Evolutionary conservation across 1,284 basidiomycete species (phyloP).

Genomic region (Ustilago hordei): DNA sequence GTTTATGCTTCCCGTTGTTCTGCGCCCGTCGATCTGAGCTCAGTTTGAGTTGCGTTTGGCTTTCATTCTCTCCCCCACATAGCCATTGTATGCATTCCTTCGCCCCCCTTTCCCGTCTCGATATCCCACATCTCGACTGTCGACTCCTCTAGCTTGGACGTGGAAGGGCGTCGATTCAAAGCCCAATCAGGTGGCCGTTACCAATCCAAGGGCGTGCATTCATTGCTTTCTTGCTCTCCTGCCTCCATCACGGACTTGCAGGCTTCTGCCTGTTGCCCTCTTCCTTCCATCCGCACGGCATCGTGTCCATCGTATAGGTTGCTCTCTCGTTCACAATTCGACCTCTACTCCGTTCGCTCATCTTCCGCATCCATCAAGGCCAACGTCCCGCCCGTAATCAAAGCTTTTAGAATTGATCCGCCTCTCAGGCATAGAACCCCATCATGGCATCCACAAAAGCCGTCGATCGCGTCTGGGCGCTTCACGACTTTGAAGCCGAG

Average conservation of each 20-base stretch:
- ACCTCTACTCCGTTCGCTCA: background rate
- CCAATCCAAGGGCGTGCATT: background rate
- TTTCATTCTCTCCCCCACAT: background rate
- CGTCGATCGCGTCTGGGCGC: slow-evolving; percentile 72
- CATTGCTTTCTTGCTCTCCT: background rate
- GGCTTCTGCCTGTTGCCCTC: no score
- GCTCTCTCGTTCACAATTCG: background rate
- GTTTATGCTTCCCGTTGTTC: background rate
- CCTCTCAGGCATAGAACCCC: background rate
- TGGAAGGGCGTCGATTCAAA: background rate
- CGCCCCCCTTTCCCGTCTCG: no score
- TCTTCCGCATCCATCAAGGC: no score
- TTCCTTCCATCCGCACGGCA: background rate
- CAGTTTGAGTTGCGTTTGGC: no score
- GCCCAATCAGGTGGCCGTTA: background rate
- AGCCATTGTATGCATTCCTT: background rate
- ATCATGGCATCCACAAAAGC: slow-evolving; percentile 39
- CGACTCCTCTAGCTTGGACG: no score
- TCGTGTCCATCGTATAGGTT: background rate
- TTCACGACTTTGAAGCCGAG: slow-evolving; percentile 89
- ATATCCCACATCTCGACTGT: no score
- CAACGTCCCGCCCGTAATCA: no score
- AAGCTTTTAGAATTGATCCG: background rate
- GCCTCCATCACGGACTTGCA: background rate
- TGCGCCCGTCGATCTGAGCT: no score